Evolutionary conservation across 441 rosid species (phyloP).

Genomic region (Erysimum cheiri): DNA sequence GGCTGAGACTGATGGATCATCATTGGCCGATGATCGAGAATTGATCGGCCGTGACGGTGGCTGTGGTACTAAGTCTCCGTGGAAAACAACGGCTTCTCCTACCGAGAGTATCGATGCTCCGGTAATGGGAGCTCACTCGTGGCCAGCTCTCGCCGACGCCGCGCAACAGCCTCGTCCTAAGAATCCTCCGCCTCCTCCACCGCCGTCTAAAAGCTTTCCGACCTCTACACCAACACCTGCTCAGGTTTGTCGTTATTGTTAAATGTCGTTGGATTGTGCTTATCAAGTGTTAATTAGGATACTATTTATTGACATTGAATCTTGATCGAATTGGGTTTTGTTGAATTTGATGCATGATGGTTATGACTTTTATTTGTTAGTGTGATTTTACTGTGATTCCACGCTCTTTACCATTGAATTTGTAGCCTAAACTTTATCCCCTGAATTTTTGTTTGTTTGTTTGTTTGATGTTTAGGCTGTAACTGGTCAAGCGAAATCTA

Average conservation of each 20-base stretch:
- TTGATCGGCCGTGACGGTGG: slow-evolving; percentile 37
- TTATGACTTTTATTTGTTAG: slow-evolving; percentile 8
- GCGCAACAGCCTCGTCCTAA: slow-evolving; percentile 62
- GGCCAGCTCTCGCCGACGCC: slow-evolving; percentile 83
- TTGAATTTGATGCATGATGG: slow-evolving; percentile 24
- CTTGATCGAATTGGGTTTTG: not conserved
- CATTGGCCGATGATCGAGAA: slow-evolving; percentile 63
- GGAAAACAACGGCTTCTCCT: slow-evolving; percentile 67
- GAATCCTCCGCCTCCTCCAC: slow-evolving; percentile 38
- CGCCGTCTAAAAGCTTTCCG: slow-evolving; percentile 37
- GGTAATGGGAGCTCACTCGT: slow-evolving; percentile 79
- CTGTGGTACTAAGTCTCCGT: slow-evolving; percentile 65
- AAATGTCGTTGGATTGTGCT: slow-evolving; percentile 1
- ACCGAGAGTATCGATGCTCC: slow-evolving; percentile 55
- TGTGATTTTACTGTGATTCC: not conserved
- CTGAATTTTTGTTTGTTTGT: slow-evolving; percentile 20
- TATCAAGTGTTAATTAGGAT: not conserved
- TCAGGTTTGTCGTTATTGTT: slow-evolving; percentile 44
- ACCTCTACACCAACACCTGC: slow-evolving; percentile 34
- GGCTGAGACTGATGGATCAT: slow-evolving; percentile 68
- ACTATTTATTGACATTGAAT: not conserved
- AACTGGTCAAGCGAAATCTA: slow-evolving; percentile 58
- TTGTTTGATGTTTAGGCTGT: slow-evolving; percentile 53
- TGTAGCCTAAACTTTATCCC: not conserved
- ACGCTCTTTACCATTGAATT: slow-evolving; percentile 1